A percentile compares a stretch with the other conserved stretches of the same genome.
Conservation (phyloP, 805 yeast genomes). For the Ogataea nakhonphanomensis region DNA sequence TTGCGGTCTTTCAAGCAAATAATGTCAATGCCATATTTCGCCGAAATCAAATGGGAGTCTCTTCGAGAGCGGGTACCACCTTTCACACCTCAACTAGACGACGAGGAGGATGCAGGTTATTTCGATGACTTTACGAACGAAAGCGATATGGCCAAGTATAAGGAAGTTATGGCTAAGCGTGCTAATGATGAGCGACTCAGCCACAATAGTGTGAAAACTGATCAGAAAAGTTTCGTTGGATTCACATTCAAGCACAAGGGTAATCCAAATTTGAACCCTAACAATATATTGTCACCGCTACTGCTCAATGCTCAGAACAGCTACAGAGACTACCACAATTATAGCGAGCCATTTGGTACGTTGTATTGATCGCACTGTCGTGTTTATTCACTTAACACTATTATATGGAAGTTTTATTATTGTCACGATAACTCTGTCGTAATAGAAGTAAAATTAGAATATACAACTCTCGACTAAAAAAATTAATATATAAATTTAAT, state of each 20-base stretch:
- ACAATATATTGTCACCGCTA: slow-evolving; percentile 33
- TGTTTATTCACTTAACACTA: neutral
- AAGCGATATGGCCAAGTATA: slow-evolving; percentile 95
- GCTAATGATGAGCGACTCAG: slow-evolving; percentile 79
- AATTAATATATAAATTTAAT: neutral
- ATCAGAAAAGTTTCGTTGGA: slow-evolving; percentile 80
- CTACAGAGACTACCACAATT: slow-evolving; percentile 23
- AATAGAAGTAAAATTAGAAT: neutral
- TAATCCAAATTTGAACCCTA: slow-evolving; percentile 48
- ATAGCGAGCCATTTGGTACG: slow-evolving; percentile 36
- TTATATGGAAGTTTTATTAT: neutral
- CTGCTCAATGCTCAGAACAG: slow-evolving; percentile 24
- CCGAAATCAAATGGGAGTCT: slow-evolving; percentile 75
- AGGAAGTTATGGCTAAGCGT: slow-evolving; percentile 93
- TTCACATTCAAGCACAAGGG: slow-evolving; percentile 89
- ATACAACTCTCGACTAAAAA: neutral
- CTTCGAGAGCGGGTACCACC: slow-evolving; percentile 81
- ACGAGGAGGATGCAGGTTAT: slow-evolving; percentile 97
- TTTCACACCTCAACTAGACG: slow-evolving; percentile 93
- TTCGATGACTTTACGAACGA: slow-evolving; percentile 97
- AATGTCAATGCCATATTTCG: slow-evolving; percentile 73
- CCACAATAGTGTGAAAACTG: slow-evolving; percentile 56
- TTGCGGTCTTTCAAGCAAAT: slow-evolving; percentile 78
- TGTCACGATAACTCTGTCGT: neutral
- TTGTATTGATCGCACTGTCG: slow-evolving; percentile 22